Base-by-base conservation (phyloP, 1,139 yeast species). In the Arxiozyma slooffiae region DNA sequence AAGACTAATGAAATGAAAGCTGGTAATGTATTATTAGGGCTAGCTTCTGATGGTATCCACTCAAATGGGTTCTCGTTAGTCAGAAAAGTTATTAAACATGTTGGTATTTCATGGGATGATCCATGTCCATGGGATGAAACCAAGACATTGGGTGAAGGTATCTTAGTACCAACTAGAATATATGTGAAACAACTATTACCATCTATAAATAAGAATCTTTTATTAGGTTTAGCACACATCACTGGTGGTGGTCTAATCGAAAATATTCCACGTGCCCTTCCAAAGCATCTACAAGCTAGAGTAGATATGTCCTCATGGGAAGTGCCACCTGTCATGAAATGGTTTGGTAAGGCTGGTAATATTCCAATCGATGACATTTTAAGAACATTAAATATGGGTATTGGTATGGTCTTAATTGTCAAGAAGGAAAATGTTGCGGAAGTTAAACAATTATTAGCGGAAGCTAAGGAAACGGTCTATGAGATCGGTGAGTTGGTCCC, bases 181-280 rank as follows among this genome's bases (percentile, higher is more conserved):
- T 94, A 94, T 69, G 98, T 94, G 58, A 90, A 88, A 70, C 95
- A 90, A 61, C 71, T 92, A 53, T 75, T 92, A 58, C 85, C 87
- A 51, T 80, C 87, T 6, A 78, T 90, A 57, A 78, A 77, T 61
- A 73, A 83, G 63, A 82, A 77, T 46, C 73, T 85, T 54, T 68
- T 92, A 51, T 76, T 88, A 52, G 99, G 97, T 54, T 77, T 94
- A 67, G 96, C 98, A 6, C 96, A 94, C 67, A 92, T 94, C 62
- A 94, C 99, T 23, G 99, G 99, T 54, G 99, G 99, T 64, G 99
- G 99, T 53, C 76, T 94, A 48, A 84, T 92, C 38, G 99, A 94
- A 70, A 94, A 94, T 69, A 82, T 92, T 52, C 99, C 99, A 50
- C 81, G 99, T 67, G 94, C 96, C 26, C 75, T 94, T 56, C 98